Evolutionary conservation across 768 basidiomycete genomes (phyloP), one percentile per base, ranked within the genome.

Genomic region (Gloeophyllum trabeum): DNA sequence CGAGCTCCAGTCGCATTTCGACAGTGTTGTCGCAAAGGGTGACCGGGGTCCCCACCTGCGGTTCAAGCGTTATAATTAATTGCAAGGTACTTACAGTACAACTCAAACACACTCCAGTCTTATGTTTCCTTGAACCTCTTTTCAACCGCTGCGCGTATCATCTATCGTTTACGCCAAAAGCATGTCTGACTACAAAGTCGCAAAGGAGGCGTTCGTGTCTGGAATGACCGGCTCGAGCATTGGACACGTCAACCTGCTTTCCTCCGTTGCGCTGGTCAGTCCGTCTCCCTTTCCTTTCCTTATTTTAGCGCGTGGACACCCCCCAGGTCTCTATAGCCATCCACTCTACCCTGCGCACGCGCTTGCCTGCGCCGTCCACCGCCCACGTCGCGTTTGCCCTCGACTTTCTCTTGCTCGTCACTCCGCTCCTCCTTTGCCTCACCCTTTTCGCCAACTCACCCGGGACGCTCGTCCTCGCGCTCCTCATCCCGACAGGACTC

Each of bases 151-250:
- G n/a, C n/a, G n/a, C n/a, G n/a, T n/a, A n/a, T n/a, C n/a, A n/a
- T n/a, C n/a, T n/a, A n/a, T n/a, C n/a, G n/a, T n/a, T n/a, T n/a
- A n/a, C n/a, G n/a, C n/a, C n/a, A n/a, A n/a, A n/a, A n/a, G n/a
- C n/a, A n/a, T n/a, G n/a, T n/a, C n/a, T n/a, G n/a, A n/a, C n/a
- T 93, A 93, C 70, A 91, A 88, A 58, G 49, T 66, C 5, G 75
- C 71, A 6, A 94, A 94, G 59, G 85, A 89, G 63, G 75, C 73
- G 0, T 94, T 92, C 53, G 81, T 90, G 28, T 78, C 86, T 5
- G 75, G 77, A 28, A 74, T 70, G 60, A 70, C 69, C 1, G 91
- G 91, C 1, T 82, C 83, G 0, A 73, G 78, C 2, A 65, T 92
- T 3, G 55, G 55, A 1, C 76, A 81, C 52, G 66, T 92, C 50